Percentiles rank a stretch among this genome's conserved stretches.
Conservation (phyloP, 768 basidiomycete species). For the Boletus coccyginus region DNA sequence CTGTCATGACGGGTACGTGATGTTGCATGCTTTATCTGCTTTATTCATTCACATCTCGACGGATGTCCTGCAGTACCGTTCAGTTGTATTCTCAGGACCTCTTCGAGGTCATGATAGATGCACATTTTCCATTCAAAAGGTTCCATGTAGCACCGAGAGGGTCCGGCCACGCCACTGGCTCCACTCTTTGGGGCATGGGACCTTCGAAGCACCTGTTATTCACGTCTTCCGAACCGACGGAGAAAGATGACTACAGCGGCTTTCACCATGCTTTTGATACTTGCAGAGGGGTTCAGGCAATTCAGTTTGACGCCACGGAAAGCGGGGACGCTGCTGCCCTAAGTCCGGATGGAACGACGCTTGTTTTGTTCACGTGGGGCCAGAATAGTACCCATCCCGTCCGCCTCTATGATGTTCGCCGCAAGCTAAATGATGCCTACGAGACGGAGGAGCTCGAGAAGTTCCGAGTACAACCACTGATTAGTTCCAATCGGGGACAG, state of each 20-base stretch:
- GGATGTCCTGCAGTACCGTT: slow-evolving; percentile 18
- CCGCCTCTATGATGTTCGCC: slow-evolving; percentile 52
- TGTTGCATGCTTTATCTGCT: not conserved
- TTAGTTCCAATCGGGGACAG: not conserved
- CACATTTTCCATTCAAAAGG: slow-evolving; percentile 10
- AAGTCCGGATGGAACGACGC: slow-evolving; percentile 39
- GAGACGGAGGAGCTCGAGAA: slow-evolving; percentile 34
- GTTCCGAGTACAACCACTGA: slow-evolving; percentile 23
- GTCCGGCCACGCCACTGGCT: slow-evolving; percentile 37
- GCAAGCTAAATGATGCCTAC: slow-evolving; percentile 27
- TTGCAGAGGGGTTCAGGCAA: slow-evolving; percentile 15
- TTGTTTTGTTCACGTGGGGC: slow-evolving; percentile 33
- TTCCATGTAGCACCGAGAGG: slow-evolving; percentile 16
- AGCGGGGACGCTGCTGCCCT: slow-evolving; percentile 54
- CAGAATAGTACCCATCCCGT: slow-evolving; percentile 33
- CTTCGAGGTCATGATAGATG: slow-evolving; percentile 16
- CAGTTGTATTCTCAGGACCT: slow-evolving; percentile 22
- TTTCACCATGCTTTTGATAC: slow-evolving; percentile 53
- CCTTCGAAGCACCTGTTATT: slow-evolving; percentile 42
- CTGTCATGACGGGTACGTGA: slow-evolving; percentile 28
- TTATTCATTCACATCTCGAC: not conserved
- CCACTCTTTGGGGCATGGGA: slow-evolving; percentile 51
- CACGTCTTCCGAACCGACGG: slow-evolving; percentile 53
- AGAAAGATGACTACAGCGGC: slow-evolving; percentile 29
- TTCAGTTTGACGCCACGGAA: slow-evolving; percentile 44